Evolutionary conservation across 164 flowering plant species (phyloP).

Genomic region (Vitis rotundifolia): DNA sequence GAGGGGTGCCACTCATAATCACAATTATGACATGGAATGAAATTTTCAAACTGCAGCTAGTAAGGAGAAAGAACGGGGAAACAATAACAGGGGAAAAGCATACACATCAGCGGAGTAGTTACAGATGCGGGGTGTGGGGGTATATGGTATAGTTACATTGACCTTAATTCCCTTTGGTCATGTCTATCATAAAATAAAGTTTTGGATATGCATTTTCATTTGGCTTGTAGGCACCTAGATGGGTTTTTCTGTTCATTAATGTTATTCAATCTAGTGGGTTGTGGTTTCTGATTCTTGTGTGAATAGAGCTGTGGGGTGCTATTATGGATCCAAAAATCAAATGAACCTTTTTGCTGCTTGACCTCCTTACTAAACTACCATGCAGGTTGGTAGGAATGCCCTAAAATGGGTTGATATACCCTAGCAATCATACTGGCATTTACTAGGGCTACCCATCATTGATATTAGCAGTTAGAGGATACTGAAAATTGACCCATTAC

Average conservation of each 20-base stretch:
- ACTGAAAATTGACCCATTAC: no score
- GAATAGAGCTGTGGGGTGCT: background rate
- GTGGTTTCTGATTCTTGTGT: background rate
- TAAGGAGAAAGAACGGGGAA: constrained; percentile 4
- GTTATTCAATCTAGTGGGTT: constrained; percentile 7
- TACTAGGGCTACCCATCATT: background rate
- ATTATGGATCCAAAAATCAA: background rate
- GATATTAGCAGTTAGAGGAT: no score
- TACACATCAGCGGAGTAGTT: constrained; percentile 20
- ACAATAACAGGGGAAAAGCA: constrained; percentile 10
- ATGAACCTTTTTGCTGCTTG: background rate
- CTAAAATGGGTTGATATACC: background rate
- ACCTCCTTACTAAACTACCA: background rate
- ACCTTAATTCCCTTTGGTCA: constrained; percentile 5
- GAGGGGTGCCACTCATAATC: constrained; percentile 43
- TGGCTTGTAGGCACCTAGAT: constrained; percentile 10
- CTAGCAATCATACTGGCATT: background rate
- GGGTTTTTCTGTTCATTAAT: no score
- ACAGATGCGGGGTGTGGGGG: constrained; percentile 27
- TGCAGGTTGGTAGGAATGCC: background rate
- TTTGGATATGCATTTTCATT: constrained; percentile 9
- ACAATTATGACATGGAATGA: background rate
- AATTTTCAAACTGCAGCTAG: constrained; percentile 11
- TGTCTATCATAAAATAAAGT: constrained; percentile 12
- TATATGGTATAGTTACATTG: constrained; percentile 34